Base-by-base conservation (phyloP, 2,329 filamentous ascomycete genomes). In the Xylaria multiplex region DNA sequence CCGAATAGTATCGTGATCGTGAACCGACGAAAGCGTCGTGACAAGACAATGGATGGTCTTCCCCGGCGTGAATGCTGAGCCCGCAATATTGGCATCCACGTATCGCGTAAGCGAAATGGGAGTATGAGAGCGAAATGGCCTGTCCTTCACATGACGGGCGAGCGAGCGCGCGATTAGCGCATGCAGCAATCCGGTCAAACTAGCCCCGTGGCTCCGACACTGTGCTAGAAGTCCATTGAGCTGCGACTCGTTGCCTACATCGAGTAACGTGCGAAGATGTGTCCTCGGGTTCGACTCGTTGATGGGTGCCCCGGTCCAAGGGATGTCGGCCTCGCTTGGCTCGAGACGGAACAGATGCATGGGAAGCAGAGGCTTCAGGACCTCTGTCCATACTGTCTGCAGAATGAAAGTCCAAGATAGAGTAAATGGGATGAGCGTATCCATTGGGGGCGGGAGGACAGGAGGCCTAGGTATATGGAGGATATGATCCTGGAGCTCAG, bases 181-280 rank as follows among this genome's bases (percentile, higher is more conserved):
- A 40, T 87, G 82, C 0, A 87, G 57, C 7, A 88, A 77, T 0
- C 79, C 79, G 0, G 85, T 87, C 6, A 88, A 71, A 2, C 84
- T 85, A 14, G 80, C 76, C 2, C 73, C 71, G 52, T 83, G 79
- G 13, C 71, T 69, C 16, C 83, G 78, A 64, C 82, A 83, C 1
- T 74, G 78, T 0, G 72, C 59, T 6, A 86, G 71, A 1, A 86
- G 69, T 1, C 54, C 65, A 1, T 68, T 30, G 0, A 81, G 71
- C 4, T 69, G 71, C 1, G 71, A 1, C 61, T 60, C 5, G 77
- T 50, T 0, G 77, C 48, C 42, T 8, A 85, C 62, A 22, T 77
- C 71, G 50, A 86, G 50, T 1, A 86, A 48, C 1, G 80, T 72
- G 2, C 73, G 78, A 46, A 83, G 68, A 11, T 77, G 73, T 7